Conservation (phyloP, 148 eudicot genomes). For the Suaeda aralocaspica region DNA sequence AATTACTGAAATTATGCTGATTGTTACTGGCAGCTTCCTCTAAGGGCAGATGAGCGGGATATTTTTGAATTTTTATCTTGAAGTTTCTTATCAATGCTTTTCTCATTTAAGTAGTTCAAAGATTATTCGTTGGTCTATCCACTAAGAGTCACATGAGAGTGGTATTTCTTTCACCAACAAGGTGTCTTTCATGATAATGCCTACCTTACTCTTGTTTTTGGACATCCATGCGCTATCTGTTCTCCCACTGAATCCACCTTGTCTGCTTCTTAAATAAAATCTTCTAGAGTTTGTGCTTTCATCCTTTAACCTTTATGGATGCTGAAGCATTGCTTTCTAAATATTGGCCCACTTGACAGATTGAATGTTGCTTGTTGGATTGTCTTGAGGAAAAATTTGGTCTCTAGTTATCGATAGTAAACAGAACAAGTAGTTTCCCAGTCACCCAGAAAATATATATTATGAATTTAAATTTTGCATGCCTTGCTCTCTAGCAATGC, state of each 20-base stretch:
- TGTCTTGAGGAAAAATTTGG: slow-evolving; percentile 1
- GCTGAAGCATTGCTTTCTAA: not conserved
- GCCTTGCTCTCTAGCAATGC: slow-evolving; percentile 5
- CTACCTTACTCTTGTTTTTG: not conserved
- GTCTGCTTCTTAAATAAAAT: not conserved
- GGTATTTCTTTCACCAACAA: not conserved
- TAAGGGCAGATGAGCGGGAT: too few relatives aligned
- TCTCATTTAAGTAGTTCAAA: slow-evolving; percentile 2
- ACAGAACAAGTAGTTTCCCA: not conserved
- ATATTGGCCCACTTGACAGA: not conserved
- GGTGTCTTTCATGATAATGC: not conserved
- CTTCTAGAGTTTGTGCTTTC: not conserved
- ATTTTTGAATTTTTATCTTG: not conserved
- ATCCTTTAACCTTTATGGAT: not conserved
- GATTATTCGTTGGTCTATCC: not conserved
- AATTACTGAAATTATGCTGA: too few relatives aligned
- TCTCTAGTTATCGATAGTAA: not conserved
- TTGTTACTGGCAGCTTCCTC: too few relatives aligned
- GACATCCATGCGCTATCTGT: not conserved
- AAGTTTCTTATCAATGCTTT: not conserved
- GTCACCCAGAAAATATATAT: not conserved
- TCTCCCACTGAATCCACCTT: not conserved
- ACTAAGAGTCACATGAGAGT: not conserved
- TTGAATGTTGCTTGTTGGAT: slow-evolving; percentile 11
- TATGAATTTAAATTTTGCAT: not conserved